These are phyloP conservation scores for Chlamydomonas sphaeroides DNA, from an alignment of 139 green algal species.

Conservation along the genomic window DNA sequence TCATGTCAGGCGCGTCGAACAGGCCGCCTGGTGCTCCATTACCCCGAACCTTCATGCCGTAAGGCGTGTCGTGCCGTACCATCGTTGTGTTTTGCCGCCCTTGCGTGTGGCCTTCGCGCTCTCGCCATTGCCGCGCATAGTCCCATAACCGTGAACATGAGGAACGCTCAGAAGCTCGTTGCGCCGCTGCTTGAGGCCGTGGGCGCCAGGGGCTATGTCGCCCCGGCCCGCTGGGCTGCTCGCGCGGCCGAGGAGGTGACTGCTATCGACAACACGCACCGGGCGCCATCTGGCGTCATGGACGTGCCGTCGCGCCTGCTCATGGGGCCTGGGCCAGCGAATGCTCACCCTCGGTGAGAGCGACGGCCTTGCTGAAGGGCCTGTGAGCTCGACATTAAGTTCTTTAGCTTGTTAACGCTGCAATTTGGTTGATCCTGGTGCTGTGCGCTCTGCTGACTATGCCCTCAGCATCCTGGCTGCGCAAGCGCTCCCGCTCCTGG, in stretches of 20 bases:
- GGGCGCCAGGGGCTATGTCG: neutral
- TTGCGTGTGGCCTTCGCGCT: no score
- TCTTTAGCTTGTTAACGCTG: no score
- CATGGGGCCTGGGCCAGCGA: slow-evolving; percentile 90
- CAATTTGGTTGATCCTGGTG: no score
- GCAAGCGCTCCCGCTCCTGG: slow-evolving; percentile 85
- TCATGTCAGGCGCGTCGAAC: no score
- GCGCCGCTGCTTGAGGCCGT: neutral
- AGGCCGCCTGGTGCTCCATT: no score
- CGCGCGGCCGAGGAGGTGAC: slow-evolving; percentile 48
- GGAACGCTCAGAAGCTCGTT: slow-evolving; percentile 15
- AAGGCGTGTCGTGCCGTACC: no score
- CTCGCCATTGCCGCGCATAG: no score
- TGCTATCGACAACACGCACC: slow-evolving; percentile 36
- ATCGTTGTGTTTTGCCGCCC: no score
- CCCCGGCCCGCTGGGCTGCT: slow-evolving; percentile 24
- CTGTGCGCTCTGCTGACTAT: no score
- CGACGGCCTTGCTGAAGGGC: no score
- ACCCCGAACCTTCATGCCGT: no score
- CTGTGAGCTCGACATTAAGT: no score
- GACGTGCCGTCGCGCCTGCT: slow-evolving; percentile 79
- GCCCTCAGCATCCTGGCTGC: slow-evolving; percentile 83
- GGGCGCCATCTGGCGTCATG: slow-evolving; percentile 16
- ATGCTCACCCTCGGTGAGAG: slow-evolving; percentile 83
- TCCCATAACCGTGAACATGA: neutral